Evolutionary conservation across 2,329 filamentous ascomycete species (phyloP).

Genomic region (Pestalotiopsis sp.): DNA sequence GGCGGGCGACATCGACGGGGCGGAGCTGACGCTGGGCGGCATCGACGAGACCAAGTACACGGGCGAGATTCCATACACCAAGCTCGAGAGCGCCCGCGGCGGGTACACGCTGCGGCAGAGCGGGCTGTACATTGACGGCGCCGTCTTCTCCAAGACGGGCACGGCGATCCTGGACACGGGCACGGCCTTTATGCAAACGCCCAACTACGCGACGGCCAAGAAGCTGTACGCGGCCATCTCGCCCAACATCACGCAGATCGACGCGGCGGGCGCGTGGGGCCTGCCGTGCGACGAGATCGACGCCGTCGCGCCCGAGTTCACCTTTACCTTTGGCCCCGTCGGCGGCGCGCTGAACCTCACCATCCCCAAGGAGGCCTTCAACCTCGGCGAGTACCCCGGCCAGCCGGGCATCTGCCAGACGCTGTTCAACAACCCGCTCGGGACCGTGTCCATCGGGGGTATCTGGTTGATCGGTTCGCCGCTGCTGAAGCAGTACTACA

Average conservation of each 20-base stretch:
- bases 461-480: constrained; percentile 36
- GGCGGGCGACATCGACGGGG: constrained; percentile 20
- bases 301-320: constrained; percentile 28
- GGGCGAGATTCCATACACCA: constrained; percentile 27
- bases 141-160: constrained; percentile 18
- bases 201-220: constrained; percentile 28
- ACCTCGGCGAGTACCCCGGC: constrained; percentile 33
- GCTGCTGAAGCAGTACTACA: constrained; percentile 37
- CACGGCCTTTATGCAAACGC: constrained; percentile 32
- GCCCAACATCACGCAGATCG: constrained; percentile 30
- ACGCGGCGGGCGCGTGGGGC: constrained; percentile 34
- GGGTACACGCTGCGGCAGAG: constrained; percentile 22
- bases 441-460: constrained; percentile 17
- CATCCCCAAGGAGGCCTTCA: constrained; percentile 32
- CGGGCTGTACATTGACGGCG: constrained; percentile 27
- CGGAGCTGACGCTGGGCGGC: constrained; percentile 36
- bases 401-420: constrained; percentile 32
- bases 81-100: constrained; percentile 24
- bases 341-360: constrained; percentile 28
- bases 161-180: constrained; percentile 34
- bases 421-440: constrained; percentile 28
- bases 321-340: constrained; percentile 30
- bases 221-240: constrained; percentile 34
- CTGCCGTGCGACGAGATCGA: constrained; percentile 32
- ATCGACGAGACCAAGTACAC: constrained; percentile 31